phyloP scores from a whole-genome alignment of 257 asterid genomes.

The Catharanthus roseus region DNA sequence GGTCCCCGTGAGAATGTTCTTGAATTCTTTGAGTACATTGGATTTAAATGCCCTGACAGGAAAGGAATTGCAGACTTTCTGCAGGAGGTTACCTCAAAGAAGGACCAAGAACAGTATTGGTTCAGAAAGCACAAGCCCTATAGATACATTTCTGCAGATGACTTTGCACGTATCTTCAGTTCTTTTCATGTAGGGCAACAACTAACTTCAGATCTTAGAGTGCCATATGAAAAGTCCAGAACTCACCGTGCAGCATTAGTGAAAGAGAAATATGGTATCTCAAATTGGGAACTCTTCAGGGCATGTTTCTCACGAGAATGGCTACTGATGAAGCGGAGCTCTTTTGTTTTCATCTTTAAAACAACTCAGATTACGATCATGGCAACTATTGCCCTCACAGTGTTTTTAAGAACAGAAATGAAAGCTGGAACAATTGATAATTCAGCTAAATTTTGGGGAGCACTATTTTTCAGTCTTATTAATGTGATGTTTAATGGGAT shows the following conservation, averaged over 20 bases:
- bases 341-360: constrained; percentile 59
- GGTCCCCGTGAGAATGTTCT: constrained; percentile 72
- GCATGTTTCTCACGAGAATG: constrained; percentile 66
- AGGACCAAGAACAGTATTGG: constrained; percentile 90
- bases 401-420: constrained; percentile 70
- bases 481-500: constrained; percentile 82
- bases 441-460: constrained; percentile 61
- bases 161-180: constrained; percentile 46
- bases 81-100: constrained; percentile 79
- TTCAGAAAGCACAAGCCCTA: constrained; percentile 43
- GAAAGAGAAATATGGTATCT: constrained; percentile 59
- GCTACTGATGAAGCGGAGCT: constrained; percentile 65
- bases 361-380: constrained; percentile 61
- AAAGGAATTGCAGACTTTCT: constrained; percentile 80
- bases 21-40: constrained; percentile 53
- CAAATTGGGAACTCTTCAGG: constrained; percentile 57
- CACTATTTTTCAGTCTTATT: constrained; percentile 66
- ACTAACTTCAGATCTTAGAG: constrained; percentile 37
- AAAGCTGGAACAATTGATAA: constrained; percentile 40
- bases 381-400: constrained; percentile 58
- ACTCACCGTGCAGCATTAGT: constrained; percentile 76
- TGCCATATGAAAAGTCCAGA: constrained; percentile 54
- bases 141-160: constrained; percentile 42
- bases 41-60: constrained; percentile 80
- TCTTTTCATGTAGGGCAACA: constrained; percentile 54